Conservation (phyloP, 345 rosid genomes). For the Kernera saxatilis region DNA sequence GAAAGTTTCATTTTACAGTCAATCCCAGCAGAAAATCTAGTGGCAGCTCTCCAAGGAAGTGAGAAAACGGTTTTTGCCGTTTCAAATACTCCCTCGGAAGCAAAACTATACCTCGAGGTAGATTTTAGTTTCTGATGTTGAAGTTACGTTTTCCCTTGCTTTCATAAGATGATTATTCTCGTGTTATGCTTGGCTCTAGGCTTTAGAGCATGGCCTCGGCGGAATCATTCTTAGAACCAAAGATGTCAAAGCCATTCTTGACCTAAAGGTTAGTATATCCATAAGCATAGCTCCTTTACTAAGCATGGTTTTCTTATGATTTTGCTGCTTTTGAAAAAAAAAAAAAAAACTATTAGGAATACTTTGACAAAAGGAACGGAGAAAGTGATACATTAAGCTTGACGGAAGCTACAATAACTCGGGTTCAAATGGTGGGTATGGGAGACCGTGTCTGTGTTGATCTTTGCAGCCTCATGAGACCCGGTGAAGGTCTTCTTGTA, state of each 20-base stretch:
- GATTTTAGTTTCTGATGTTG: neutral
- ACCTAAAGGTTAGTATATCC: constrained; percentile 50
- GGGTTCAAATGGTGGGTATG: constrained; percentile 62
- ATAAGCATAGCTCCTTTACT: neutral
- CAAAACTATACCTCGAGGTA: constrained; percentile 74
- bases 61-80: constrained; percentile 63
- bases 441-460: constrained; percentile 94
- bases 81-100: constrained; percentile 57
- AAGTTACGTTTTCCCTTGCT: neutral
- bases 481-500: constrained; percentile 93
- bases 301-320: neutral
- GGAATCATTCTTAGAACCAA: constrained; percentile 66
- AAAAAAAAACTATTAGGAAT: constrained; percentile 43
- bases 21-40: constrained; percentile 84
- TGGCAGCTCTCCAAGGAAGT: constrained; percentile 79
- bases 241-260: constrained; percentile 55
- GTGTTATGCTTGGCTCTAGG: constrained; percentile 34
- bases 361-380: constrained; percentile 73
- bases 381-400: constrained; percentile 49
- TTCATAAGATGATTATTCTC: neutral
- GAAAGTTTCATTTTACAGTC: constrained; percentile 35
- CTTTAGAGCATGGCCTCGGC: constrained; percentile 78
- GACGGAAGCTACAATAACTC: constrained; percentile 54
- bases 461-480: constrained; percentile 89
- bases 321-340: neutral